These are phyloP conservation scores for Vitis riparia DNA, from an alignment of 164 flowering plant genomes.

Conservation along the genomic window DNA sequence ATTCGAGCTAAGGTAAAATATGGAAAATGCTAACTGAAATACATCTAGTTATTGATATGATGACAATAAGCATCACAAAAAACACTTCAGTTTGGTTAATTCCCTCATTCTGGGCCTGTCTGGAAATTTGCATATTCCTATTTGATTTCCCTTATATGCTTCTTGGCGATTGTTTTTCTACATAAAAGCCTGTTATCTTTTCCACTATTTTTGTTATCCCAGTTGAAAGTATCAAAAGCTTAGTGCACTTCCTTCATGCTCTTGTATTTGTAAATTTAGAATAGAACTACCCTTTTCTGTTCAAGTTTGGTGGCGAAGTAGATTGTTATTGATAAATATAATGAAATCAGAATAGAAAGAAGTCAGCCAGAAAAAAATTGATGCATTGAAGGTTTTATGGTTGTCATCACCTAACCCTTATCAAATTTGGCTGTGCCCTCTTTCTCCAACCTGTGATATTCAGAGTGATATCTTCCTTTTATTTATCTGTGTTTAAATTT, in stretches of 20 bases:
- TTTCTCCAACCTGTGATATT: not conserved
- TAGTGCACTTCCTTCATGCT: not conserved
- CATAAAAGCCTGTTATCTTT: too few species aligned
- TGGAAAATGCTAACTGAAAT: not conserved
- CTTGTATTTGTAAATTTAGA: conserved; percentile 2
- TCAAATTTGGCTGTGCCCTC: not conserved
- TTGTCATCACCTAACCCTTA: not conserved
- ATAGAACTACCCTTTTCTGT: not conserved
- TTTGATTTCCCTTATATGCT: not conserved
- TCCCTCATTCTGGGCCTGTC: not conserved
- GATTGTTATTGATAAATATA: not conserved
- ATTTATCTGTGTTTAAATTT: too few species aligned
- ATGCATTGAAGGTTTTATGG: not conserved
- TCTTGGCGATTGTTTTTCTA: not conserved
- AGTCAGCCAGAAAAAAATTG: not conserved
- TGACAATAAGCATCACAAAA: not conserved
- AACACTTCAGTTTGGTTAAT: not conserved
- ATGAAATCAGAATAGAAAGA: not conserved
- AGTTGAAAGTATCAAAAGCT: too few species aligned
- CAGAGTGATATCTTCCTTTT: not conserved
- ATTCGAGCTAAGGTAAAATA: conserved; percentile 56
- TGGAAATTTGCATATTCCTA: not conserved
- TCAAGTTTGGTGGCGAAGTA: not conserved
- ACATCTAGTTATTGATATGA: not conserved
- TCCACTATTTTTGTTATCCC: too few species aligned